Evolutionary conservation across 2,329 filamentous ascomycete genomes (phyloP).

Genomic region (Hypoxylon sp.): DNA sequence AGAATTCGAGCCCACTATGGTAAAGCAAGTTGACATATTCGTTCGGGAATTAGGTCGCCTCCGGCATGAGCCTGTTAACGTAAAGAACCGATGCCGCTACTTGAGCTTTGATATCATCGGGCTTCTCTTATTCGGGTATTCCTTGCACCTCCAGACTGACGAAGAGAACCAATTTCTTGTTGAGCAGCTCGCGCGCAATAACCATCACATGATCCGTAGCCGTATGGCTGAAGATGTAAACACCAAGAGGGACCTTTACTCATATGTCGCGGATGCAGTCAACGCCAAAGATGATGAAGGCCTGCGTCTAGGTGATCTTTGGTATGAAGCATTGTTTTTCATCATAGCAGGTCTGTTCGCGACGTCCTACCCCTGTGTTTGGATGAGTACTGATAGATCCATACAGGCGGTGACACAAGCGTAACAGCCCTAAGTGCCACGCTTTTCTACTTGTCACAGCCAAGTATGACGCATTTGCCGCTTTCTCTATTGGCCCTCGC

Average conservation of each 20-base stretch:
- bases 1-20: conserved; percentile 38
- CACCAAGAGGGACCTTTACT: conserved; percentile 64
- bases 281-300: conserved; percentile 17
- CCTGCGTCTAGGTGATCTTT: conserved; percentile 33
- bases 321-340: conserved; percentile 41
- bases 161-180: conserved; percentile 28
- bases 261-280: conserved; percentile 57
- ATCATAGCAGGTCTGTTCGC: conserved; percentile 32
- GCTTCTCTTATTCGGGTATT: conserved; percentile 36
- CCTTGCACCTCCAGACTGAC: conserved; percentile 30
- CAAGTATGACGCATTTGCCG: conserved; percentile 55
- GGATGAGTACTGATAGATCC: not conserved
- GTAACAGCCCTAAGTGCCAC: conserved; percentile 40
- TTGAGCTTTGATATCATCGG: conserved; percentile 39
- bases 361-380: no score
- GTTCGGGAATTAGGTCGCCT: conserved; percentile 9
- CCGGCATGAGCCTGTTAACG: conserved; percentile 23
- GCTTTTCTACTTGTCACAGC: conserved; percentile 49
- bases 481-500: conserved; percentile 49
- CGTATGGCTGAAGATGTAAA: conserved; percentile 19
- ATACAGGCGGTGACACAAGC: conserved; percentile 56
- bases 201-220: conserved; percentile 22
- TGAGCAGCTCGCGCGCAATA: conserved; percentile 2
- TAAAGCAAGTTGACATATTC: conserved; percentile 39
- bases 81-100: conserved; percentile 25